A percentile compares a stretch with the other conserved stretches of the same genome.
These are phyloP conservation scores for Trametes hirsuta DNA, from an alignment of 1,284 basidiomycete species.

Conservation along the genomic window DNA sequence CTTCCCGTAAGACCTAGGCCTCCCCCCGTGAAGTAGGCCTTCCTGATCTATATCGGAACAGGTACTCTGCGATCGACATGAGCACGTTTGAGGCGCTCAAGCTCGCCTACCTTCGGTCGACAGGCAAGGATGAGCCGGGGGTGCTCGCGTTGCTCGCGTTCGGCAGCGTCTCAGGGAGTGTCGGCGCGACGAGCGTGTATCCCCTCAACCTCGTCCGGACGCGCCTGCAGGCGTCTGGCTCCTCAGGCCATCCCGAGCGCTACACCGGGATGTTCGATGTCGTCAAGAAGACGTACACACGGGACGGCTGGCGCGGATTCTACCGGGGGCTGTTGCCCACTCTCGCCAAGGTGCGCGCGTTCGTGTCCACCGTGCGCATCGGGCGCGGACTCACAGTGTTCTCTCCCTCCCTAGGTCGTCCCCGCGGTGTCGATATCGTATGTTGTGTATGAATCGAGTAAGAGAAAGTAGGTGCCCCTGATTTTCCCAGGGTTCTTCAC, in stretches of 20 bases:
- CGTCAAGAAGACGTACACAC: conserved; percentile 75
- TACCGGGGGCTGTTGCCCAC: conserved; percentile 93
- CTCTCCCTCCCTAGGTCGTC: conserved; percentile 62
- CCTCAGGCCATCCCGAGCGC: conserved; percentile 85
- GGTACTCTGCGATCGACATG: conserved; percentile 93
- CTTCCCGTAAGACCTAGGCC: conserved; percentile 68
- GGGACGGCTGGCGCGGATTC: conserved; percentile 93
- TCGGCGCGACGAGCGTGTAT: conserved; percentile 92
- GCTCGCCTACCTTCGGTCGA: conserved; percentile 79
- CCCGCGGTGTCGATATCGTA: conserved; percentile 95
- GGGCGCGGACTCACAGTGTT: conserved; percentile 6
- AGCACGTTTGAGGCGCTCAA: conserved; percentile 93
- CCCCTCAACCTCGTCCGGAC: conserved; percentile 94
- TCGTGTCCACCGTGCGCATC: conserved; percentile 20
- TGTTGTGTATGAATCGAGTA: conserved; percentile 85
- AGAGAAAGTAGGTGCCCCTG: conserved; percentile 60
- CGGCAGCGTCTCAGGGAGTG: conserved; percentile 87
- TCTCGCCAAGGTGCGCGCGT: conserved; percentile 74
- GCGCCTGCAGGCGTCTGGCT: conserved; percentile 94
- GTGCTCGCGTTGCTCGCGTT: conserved; percentile 84
- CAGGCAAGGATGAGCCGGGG: conserved; percentile 81
- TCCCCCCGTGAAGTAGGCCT: conserved; percentile 9
- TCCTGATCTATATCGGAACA: conserved; percentile 31
- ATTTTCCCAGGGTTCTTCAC: background rate
- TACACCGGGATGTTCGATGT: conserved; percentile 94